Percentiles rank a stretch among this genome's conserved stretches.
These are phyloP conservation scores for Fremontodendron californicum DNA, from an alignment of 345 rosid species.

Conservation along the genomic window DNA sequence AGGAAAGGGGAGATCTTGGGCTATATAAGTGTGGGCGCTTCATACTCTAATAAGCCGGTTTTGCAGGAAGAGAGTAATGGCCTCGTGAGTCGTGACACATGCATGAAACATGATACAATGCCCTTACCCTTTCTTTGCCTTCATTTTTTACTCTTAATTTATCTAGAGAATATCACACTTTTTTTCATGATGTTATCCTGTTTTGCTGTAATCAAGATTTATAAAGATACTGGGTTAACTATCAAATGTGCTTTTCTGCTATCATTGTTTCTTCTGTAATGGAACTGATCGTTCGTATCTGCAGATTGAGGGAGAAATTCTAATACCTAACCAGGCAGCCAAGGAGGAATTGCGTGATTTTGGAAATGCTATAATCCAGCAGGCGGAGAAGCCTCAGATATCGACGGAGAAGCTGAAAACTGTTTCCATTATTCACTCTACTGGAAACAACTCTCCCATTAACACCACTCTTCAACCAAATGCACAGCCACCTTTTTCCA, in stretches of 20 bases:
- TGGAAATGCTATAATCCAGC: conserved; percentile 25
- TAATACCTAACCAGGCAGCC: conserved; percentile 35
- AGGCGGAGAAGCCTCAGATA: conserved; percentile 22
- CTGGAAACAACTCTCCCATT: not conserved
- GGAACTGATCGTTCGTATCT: not conserved
- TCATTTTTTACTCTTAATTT: not conserved
- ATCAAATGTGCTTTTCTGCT: not conserved
- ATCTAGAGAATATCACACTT: not conserved
- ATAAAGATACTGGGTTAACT: not conserved
- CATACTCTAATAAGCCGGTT: too few species aligned
- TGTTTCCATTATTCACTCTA: not conserved
- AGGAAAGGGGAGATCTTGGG: too few species aligned
- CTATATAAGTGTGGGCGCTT: too few species aligned
- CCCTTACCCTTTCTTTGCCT: not conserved
- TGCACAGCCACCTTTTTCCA: not conserved
- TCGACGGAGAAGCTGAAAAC: not conserved
- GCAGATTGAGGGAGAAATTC: conserved; percentile 25
- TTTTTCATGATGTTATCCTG: not conserved
- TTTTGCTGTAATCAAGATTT: too few species aligned
- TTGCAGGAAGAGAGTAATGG: too few species aligned
- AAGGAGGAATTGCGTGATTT: conserved; percentile 39
- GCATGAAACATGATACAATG: not conserved
- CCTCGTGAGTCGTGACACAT: too few species aligned
- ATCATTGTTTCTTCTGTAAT: not conserved
- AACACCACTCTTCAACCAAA: not conserved